Evolutionary conservation across 2,329 filamentous ascomycete genomes (phyloP), one percentile per base, ranked within the genome.

Genomic region (Penicillium psychrosexuale): DNA sequence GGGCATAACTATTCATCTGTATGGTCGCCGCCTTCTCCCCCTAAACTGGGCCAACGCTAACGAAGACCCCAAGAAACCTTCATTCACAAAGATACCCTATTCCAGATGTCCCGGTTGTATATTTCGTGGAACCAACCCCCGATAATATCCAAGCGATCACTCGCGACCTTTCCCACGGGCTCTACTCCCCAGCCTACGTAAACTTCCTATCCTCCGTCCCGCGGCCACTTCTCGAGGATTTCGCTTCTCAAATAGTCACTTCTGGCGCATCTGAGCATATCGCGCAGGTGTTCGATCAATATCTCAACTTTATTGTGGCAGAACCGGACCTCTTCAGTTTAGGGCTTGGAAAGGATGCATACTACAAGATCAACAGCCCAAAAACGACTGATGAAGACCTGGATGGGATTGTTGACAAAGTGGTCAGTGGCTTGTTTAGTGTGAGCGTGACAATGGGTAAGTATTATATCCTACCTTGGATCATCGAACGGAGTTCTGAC

Each of bases 1-100:
- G 84, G 94, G 95, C n/a, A 89, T 97, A 51, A 97, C 91, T 37
- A 94, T 96, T 81, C 91, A 97, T 76, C 85, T 96, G 90, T 95
- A 82, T 57, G 81, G 28, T 27, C 36, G 30, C 40, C 63, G 69
- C 62, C 62, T 33, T 34, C 47, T 39, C 11, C 27, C 46, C 42
- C 53, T 45, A 36, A 33, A 15, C 3, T 24, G 27, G n/a, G 39
- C 37, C 13, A 13, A 43, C 34, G 47, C 62, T 70, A 61, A 69
- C 57, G 30, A 53, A 22, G 22, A 34, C 22, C 40, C 27, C 19
- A 50, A 90, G 90, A 79, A 91, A 92, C 71, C 88, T 97, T 70
- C 84, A 86, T 65, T 86, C 89, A 42, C 82, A 85, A 55, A 84
- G 94, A 68, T 91, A 96, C 72, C 85, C 91, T 28, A 99, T 99